Evolutionary conservation across 345 rosid genomes (phyloP).

Genomic region (Euphorbia peplus): DNA sequence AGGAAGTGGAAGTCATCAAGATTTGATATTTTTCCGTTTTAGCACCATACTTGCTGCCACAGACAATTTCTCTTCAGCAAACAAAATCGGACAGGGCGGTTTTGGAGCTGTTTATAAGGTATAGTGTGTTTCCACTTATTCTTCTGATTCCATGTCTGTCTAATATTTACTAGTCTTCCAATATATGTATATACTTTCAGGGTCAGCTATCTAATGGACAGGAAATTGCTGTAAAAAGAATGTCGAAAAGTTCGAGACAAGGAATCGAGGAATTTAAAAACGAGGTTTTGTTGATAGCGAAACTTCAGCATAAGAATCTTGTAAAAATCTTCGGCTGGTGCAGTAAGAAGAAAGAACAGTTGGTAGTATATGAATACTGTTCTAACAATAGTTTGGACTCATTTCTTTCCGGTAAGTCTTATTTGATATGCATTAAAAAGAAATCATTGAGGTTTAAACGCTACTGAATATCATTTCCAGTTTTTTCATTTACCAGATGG

Average conservation of each 20-base stretch:
- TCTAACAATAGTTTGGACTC: slow-evolving; percentile 12
- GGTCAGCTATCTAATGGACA: slow-evolving; percentile 18
- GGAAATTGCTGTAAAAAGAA: slow-evolving; percentile 20
- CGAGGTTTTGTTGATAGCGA: slow-evolving; percentile 17
- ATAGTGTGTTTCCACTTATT: no score
- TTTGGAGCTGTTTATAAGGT: slow-evolving; percentile 45
- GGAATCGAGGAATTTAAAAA: slow-evolving; percentile 20
- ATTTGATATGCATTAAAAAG: no score
- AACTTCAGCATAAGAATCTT: slow-evolving; percentile 23
- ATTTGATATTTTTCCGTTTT: slow-evolving; percentile 12
- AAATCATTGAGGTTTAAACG: no score
- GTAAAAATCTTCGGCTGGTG: slow-evolving; percentile 22
- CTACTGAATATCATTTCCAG: background rate
- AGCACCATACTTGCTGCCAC: slow-evolving; percentile 27
- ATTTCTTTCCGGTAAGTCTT: slow-evolving; percentile 6
- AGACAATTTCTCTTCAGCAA: slow-evolving; percentile 25
- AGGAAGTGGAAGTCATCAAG: background rate
- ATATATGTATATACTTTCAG: slow-evolving; percentile 14
- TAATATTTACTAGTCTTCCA: slow-evolving; percentile 25
- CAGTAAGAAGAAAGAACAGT: slow-evolving; percentile 12
- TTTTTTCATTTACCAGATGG: background rate
- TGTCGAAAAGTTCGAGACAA: slow-evolving; percentile 15
- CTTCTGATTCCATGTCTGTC: no score
- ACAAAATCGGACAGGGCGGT: slow-evolving; percentile 39
- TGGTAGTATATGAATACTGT: slow-evolving; percentile 20